Evolutionary conservation across 208 protist genomes (phyloP), one percentile per base, ranked within the genome.

Genomic region (Trypanosoma rangeli): DNA sequence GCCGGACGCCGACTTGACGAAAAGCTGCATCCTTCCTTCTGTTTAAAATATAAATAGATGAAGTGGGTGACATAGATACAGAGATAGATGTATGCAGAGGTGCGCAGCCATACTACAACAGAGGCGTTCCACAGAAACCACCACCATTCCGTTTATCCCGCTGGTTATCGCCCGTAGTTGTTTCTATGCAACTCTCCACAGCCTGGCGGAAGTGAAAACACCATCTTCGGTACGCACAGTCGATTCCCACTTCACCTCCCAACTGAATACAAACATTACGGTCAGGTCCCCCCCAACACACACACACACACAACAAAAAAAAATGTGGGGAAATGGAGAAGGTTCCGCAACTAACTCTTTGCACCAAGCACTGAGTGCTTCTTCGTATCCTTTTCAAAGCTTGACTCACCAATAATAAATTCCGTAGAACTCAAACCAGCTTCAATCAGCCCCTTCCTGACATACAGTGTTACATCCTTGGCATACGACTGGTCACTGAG

Each of bases 11-110:
- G 88, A 95, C 87, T 97, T 98, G 65, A 98, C 81, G 77, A 97
- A 97, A 83, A 98, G 88, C 76, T 96, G 90, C 92, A 98, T 99
- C 46, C 67, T 83, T 78, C 74, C 64, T 79, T 70, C 70, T 61
- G 16, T 52, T 3, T 33, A 56, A 20, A 64, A 28, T 57, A 52
- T 37, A 52, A 62, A 60, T 39, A 33, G 37, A 31, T 13, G 16
- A 39, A 48, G 13, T 49, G 54, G 55, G 39, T 10, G 29, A 65
- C 22, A 28, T n/a, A 55, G 39, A 33, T 35, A 31, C 7, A 35
- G 55, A 59, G 18, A 61, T 42, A 66, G 46, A 20, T 5, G 54
- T 10, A 33, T 37, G 31, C 58, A 67, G 26, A 61, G 33, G 60
- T 61, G 16, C 46, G 37, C 18, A 54, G 12, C 35, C 16, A n/a